Evolutionary conservation across 2,329 filamentous ascomycete species (phyloP).

Genomic region (Sclerotinia trifoliorum): DNA sequence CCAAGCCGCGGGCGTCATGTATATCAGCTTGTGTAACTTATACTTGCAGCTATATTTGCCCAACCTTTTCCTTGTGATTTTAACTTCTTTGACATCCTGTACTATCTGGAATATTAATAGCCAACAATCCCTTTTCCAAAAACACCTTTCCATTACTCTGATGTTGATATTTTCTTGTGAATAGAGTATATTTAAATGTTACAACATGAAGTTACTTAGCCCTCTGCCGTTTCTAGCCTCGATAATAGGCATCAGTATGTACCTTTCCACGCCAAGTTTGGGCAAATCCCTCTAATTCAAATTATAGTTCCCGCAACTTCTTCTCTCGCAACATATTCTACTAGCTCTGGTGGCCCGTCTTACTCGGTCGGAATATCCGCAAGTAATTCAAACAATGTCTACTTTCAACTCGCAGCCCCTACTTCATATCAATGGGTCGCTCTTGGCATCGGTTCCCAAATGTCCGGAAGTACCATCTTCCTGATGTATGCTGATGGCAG

Average conservation of each 20-base stretch:
- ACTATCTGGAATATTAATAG: neutral
- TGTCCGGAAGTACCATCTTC: slow-evolving; percentile 59
- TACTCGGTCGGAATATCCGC: slow-evolving; percentile 35
- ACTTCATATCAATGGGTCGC: slow-evolving; percentile 55
- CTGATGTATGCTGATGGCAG: slow-evolving; percentile 54
- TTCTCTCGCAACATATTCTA: slow-evolving; percentile 31
- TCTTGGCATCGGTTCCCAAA: slow-evolving; percentile 54
- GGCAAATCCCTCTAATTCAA: neutral
- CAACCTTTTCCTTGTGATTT: neutral
- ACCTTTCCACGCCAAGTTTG: neutral
- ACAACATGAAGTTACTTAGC: slow-evolving; percentile 12
- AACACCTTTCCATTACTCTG: neutral
- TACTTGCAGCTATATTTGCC: neutral
- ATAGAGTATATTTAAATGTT: neutral
- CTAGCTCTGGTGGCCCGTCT: slow-evolving; percentile 25
- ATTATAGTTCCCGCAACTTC: slow-evolving; percentile 24
- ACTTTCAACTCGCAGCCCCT: slow-evolving; percentile 56
- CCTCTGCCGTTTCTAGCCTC: neutral
- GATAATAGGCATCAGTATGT: slow-evolving; percentile 14
- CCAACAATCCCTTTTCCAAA: too few relatives aligned
- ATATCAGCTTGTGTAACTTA: neutral
- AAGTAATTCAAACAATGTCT: slow-evolving; percentile 49
- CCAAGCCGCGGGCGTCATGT: neutral
- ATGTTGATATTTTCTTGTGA: neutral
- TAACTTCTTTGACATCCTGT: neutral